Evolutionary conservation across 148 eudicot genomes (phyloP), one percentile per base, ranked within the genome.

Genomic region (Persicaria maculosa): DNA sequence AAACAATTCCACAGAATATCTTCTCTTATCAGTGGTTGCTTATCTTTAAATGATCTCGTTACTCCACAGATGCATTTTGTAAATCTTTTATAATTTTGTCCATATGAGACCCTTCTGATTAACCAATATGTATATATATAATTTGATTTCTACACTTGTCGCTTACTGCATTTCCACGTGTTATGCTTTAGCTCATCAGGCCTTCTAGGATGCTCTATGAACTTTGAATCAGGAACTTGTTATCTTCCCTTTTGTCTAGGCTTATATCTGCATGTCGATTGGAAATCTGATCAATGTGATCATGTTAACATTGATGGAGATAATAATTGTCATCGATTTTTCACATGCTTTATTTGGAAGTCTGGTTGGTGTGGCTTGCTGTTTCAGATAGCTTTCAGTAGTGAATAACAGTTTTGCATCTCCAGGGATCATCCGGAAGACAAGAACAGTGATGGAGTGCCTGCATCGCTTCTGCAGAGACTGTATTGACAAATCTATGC

Each of bases 401-500:
- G 40, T 20, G 25, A 20, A 20, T 59, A 22, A 8, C 15, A 58
- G 9, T 61, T 75, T 3, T 73, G 45, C 44, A 64, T 83, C 69
- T 72, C 22, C 82, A 95, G 99, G 99, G 74, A 92, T 95, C 48
- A 92, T 95, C 72, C 82, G 90, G 84, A 95, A 95, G 82, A 95
- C 99, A 22, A 81, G 99, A 85, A 90, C 96, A 15, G 97, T 95
- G 17, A 95, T 92, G 99, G 99, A 86, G 77, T 95, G 99, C 76
- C 83, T 95, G 77, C 99, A 95, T 80, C 96, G 99, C 50, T 95
- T 95, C 82, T 95, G 97, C 81, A 86, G 97, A 80, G 97, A 92
- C 74, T 95, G 99, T 86, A 92, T 95, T 67, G 99, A 95, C 88
- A 95, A 95, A 83, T 92, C 99, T 44, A 95, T 95, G 99, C 89